phyloP scores from a whole-genome alignment of 2,329 filamentous ascomycete species.

The Aspergillus costaricaensis region DNA sequence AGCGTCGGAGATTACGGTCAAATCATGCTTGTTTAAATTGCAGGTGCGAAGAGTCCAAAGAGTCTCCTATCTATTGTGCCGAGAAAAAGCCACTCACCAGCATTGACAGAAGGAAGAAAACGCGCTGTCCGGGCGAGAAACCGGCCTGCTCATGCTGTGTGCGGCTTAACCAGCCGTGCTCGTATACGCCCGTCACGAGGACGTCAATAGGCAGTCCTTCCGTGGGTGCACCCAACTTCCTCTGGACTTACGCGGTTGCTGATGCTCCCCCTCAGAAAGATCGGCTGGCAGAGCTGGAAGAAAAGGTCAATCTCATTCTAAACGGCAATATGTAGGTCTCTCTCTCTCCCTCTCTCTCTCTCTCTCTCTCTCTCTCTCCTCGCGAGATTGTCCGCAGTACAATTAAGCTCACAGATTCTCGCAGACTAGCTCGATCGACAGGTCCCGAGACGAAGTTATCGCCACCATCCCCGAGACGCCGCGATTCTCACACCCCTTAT shows the following conservation, averaged over 20 bases:
- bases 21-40: slow-evolving; percentile 48
- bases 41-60: slow-evolving; percentile 39
- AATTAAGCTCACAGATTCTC: background rate
- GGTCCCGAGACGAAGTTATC: background rate
- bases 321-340: slow-evolving; percentile 42
- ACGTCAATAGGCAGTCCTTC: slow-evolving; percentile 48
- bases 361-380: background rate
- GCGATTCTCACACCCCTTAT: slow-evolving; percentile 23
- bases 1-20: slow-evolving; percentile 36
- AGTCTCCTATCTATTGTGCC: background rate
- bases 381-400: background rate
- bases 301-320: slow-evolving; percentile 55
- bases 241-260: background rate
- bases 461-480: background rate
- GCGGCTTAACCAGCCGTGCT: slow-evolving; percentile 52
- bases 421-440: background rate
- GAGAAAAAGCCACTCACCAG: slow-evolving; percentile 12
- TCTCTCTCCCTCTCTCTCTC: background rate
- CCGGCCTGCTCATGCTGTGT: slow-evolving; percentile 55
- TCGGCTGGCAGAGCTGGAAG: slow-evolving; percentile 54
- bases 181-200: slow-evolving; percentile 43
- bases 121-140: slow-evolving; percentile 55
- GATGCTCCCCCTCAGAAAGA: slow-evolving; percentile 46
- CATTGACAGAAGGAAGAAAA: slow-evolving; percentile 50
- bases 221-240: slow-evolving; percentile 33